phyloP scores from a whole-genome alignment of 306 rosid species.

The Vigna nakashimae region DNA sequence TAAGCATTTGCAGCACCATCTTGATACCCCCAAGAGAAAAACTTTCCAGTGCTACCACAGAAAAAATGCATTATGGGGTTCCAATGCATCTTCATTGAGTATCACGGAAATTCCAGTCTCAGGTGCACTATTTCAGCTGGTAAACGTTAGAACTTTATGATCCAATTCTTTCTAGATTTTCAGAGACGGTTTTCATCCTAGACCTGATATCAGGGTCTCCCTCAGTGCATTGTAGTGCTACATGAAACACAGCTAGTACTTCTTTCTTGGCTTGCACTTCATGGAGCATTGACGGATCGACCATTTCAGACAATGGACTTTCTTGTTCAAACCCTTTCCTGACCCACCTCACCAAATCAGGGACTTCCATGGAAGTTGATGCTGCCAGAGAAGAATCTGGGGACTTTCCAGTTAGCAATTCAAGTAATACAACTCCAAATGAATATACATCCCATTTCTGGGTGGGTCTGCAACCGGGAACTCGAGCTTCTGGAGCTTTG shows the following conservation, averaged over 20 bases:
- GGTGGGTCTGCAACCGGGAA: constrained; percentile 70
- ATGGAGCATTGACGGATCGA: constrained; percentile 81
- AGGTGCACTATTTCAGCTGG: constrained; percentile 24
- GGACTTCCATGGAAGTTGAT: constrained; percentile 81
- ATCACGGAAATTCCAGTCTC: constrained; percentile 35
- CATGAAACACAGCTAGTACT: constrained; percentile 85
- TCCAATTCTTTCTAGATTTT: constrained; percentile 83
- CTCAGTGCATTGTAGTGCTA: constrained; percentile 88
- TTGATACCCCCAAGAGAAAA: constrained; percentile 44
- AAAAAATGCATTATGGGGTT: constrained; percentile 39
- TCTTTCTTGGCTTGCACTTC: constrained; percentile 95
- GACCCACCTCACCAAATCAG: constrained; percentile 91
- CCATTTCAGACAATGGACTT: constrained; percentile 88
- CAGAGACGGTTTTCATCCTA: constrained; percentile 89
- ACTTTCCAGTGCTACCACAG: constrained; percentile 46
- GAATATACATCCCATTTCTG: constrained; percentile 97
- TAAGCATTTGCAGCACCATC: constrained; percentile 41
- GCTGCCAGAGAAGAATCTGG: constrained; percentile 90
- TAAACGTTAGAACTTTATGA: constrained; percentile 30
- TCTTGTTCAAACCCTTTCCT: constrained; percentile 92
- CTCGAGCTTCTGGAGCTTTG: constrained; percentile 84
- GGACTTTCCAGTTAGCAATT: constrained; percentile 89
- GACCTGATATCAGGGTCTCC: constrained; percentile 89
- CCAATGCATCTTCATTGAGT: constrained; percentile 12
- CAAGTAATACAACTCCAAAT: constrained; percentile 85